phyloP scores from a whole-genome alignment of 768 basidiomycete genomes.

The Auricularia sp. region DNA sequence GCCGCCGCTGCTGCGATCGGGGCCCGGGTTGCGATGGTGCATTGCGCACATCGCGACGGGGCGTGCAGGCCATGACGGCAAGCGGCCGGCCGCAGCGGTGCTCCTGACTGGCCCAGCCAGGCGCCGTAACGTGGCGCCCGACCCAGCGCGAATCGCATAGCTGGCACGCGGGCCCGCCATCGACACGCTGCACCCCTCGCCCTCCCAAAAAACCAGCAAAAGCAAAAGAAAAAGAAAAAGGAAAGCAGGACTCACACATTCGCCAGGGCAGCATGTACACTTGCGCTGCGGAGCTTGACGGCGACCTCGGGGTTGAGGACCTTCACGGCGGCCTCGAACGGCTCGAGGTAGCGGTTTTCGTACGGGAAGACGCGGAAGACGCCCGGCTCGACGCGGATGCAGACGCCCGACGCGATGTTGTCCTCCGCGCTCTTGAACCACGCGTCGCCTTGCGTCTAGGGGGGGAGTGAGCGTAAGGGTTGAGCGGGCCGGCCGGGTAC shows the following conservation, averaged over 20 bases:
- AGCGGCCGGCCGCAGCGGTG: no score
- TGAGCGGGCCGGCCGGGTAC: conserved; percentile 13
- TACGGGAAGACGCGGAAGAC: conserved; percentile 79
- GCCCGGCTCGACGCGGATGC: conserved; percentile 56
- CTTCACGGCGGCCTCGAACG: conserved; percentile 73
- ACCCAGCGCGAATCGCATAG: background rate
- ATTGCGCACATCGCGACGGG: no score
- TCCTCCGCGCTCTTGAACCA: conserved; percentile 85
- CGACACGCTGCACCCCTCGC: no score
- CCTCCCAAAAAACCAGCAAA: background rate
- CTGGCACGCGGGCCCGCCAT: background rate
- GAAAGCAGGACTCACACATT: conserved; percentile 40
- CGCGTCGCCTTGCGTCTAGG: conserved; percentile 69
- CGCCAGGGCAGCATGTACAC: conserved; percentile 67
- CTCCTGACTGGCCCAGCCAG: no score
- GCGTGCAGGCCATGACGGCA: no score
- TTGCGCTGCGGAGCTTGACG: conserved; percentile 70
- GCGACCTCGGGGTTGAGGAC: conserved; percentile 75
- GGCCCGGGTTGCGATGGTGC: no score
- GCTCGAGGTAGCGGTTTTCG: conserved; percentile 67
- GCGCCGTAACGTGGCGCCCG: no score
- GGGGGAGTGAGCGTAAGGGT: background rate
- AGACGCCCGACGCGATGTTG: conserved; percentile 71
- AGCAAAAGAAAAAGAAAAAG: background rate
- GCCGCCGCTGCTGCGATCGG: no score